These are phyloP conservation scores for Prorocentrum cordatum DNA, from an alignment of 169 alveolate genomes.

Conservation along the genomic window DNA sequence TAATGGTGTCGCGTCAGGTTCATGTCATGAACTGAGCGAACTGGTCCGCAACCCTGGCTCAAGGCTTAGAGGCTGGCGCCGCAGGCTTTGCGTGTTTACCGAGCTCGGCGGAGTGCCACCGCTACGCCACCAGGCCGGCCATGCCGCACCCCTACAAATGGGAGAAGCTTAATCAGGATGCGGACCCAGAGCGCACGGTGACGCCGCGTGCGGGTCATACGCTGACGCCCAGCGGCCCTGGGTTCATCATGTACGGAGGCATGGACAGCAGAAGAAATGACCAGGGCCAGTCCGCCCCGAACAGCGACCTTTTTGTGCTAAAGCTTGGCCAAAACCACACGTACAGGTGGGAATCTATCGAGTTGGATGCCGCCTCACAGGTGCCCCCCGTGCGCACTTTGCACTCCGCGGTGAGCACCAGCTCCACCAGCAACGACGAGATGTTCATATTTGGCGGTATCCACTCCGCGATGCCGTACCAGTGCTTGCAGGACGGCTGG, in stretches of 20 bases:
- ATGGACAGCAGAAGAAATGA: slow-evolving; percentile 73
- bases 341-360: slow-evolving; percentile 49
- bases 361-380: slow-evolving; percentile 66
- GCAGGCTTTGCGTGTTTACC: too few species aligned
- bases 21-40: too few species aligned
- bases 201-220: slow-evolving; percentile 64
- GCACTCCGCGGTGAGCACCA: slow-evolving; percentile 52
- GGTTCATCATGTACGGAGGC: slow-evolving; percentile 63
- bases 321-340: not conserved
- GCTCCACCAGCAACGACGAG: too few species aligned
- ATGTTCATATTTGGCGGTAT: slow-evolving; percentile 69
- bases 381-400: slow-evolving; percentile 68
- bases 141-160: too few species aligned
- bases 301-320: slow-evolving; percentile 21
- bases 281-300: slow-evolving; percentile 70
- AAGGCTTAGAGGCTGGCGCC: too few species aligned
- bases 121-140: too few species aligned
- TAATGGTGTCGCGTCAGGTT: too few species aligned
- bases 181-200: too few species aligned
- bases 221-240: not conserved
- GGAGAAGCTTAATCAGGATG: too few species aligned
- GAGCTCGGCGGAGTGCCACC: too few species aligned
- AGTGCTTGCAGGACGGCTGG: slow-evolving; percentile 65
- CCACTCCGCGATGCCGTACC: slow-evolving; percentile 69
- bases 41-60: too few species aligned